Conservation (phyloP, 495 filamentous ascomycete genomes). For the Penicillium salamii region DNA sequence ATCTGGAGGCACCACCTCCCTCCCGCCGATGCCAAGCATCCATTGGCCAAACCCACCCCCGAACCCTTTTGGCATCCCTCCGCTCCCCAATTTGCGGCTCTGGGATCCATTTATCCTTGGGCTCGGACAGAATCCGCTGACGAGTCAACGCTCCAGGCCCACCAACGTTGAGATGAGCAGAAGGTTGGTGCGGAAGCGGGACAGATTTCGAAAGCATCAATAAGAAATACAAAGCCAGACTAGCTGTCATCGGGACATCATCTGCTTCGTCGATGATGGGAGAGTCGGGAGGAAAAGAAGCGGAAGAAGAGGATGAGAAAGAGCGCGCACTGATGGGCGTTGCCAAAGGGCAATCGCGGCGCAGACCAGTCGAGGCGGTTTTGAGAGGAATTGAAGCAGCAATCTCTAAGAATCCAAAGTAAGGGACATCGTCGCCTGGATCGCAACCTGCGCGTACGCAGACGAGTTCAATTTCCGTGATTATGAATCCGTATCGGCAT, state of each 20-base stretch:
- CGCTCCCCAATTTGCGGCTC: slow-evolving; percentile 78
- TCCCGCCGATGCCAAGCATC: slow-evolving; percentile 63
- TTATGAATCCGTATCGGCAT: slow-evolving; percentile 90
- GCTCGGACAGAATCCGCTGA: slow-evolving; percentile 59
- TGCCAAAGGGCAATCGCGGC: slow-evolving; percentile 15
- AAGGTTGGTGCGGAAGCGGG: slow-evolving; percentile 60
- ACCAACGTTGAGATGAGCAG: slow-evolving; percentile 76
- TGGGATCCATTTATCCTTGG: slow-evolving; percentile 83
- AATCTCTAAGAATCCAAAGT: slow-evolving; percentile 83
- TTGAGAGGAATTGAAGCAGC: slow-evolving; percentile 56
- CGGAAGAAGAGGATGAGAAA: slow-evolving; percentile 22
- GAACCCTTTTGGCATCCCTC: slow-evolving; percentile 73
- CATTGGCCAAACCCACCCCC: slow-evolving; percentile 83
- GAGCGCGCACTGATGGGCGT: slow-evolving; percentile 25
- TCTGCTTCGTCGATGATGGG: slow-evolving; percentile 6
- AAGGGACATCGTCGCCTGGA: slow-evolving; percentile 60
- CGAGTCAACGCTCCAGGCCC: slow-evolving; percentile 74
- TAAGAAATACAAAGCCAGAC: slow-evolving; percentile 70
- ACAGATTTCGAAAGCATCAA: slow-evolving; percentile 80
- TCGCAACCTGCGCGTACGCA: slow-evolving; percentile 79
- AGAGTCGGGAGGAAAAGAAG: slow-evolving; percentile 15
- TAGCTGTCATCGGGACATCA: slow-evolving; percentile 59
- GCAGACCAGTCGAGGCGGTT: slow-evolving; percentile 22
- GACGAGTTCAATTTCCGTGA: slow-evolving; percentile 91
- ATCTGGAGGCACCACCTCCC: slow-evolving; percentile 33